Evolutionary conservation across 345 rosid genomes (phyloP).

Genomic region (Jatropha curcas): DNA sequence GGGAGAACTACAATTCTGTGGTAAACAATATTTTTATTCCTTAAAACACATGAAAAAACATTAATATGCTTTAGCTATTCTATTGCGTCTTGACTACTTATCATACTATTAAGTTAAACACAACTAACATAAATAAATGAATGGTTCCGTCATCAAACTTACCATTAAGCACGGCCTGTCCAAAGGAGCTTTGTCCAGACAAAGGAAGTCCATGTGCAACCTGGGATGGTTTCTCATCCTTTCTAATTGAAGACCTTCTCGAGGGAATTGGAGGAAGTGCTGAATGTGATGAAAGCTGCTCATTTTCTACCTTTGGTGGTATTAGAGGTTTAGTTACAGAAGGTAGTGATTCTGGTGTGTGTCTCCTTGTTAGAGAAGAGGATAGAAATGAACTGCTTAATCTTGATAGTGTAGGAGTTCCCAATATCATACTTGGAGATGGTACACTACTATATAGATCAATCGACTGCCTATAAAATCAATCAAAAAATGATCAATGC

Average conservation of each 20-base stretch:
- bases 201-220: constrained; percentile 55
- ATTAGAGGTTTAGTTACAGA: constrained; percentile 55
- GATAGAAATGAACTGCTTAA: constrained; percentile 67
- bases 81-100: too few relatives aligned
- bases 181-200: constrained; percentile 63
- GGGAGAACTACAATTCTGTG: background rate
- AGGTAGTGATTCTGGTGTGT: constrained; percentile 58
- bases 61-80: too few relatives aligned
- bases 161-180: constrained; percentile 89
- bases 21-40: background rate
- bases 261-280: constrained; percentile 50
- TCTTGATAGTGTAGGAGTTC: constrained; percentile 57
- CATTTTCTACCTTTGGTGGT: constrained; percentile 40
- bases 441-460: constrained; percentile 81
- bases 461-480: constrained; percentile 72
- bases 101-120: background rate
- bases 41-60: background rate
- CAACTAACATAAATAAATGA: background rate
- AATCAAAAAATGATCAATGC: too few relatives aligned
- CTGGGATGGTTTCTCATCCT: constrained; percentile 42
- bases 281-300: constrained; percentile 34
- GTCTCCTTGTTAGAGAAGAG: constrained; percentile 57
- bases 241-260: constrained; percentile 34
- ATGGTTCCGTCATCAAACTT: constrained; percentile 6
- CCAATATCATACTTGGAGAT: constrained; percentile 73